Evolutionary conservation across 129 eudicot genomes (phyloP), one percentile per base, ranked within the genome.

Genomic region (Kitagawia praeruptora): DNA sequence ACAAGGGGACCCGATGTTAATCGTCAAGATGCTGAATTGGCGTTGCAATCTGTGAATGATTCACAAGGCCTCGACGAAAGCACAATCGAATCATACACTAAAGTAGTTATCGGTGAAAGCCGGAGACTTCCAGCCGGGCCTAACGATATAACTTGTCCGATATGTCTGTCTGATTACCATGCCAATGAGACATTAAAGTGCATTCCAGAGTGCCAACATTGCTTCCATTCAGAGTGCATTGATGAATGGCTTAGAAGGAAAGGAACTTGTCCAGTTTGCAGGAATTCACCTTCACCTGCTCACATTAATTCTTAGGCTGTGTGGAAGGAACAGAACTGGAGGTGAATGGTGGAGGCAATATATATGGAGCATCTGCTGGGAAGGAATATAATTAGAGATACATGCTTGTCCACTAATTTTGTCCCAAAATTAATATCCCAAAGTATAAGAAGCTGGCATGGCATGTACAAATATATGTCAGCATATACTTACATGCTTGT

Each of bases 211-310:
- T 74, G 77, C 16, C 77, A 74, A 44, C 77, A 74, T 44, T 74
- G 77, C 53, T 74, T 74, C 11, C 77, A 74, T 23, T 74, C 77
- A 0, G 77, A 74, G 21, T 74, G 77, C 53, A 74, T 74, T 4
- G 77, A 74, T 15, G 77, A 74, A 44, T 74, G 77, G 77, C 77
- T 74, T 23, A 27, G 23, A 19, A 46, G 27, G 8, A 74, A 74
- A 44, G 77, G 53, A 2, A 74, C 77, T 12, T 74, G 77, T 74
- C 77, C 77, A 6, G 77, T 74, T 74, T 74, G 77, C 28, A 44
- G 77, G 77, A 74, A 74, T 74, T 74, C 77, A 21, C 77, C 77
- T 44, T 41, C 77, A 10, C 77, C 77, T 31, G 73, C 41, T 31
- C 73, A 31, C 4, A 2, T 67, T 14, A 15, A 13, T 14, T 28